Base-by-base conservation (phyloP, 2,329 filamentous ascomycete genomes). In the Penicillium psychrosexuale region DNA sequence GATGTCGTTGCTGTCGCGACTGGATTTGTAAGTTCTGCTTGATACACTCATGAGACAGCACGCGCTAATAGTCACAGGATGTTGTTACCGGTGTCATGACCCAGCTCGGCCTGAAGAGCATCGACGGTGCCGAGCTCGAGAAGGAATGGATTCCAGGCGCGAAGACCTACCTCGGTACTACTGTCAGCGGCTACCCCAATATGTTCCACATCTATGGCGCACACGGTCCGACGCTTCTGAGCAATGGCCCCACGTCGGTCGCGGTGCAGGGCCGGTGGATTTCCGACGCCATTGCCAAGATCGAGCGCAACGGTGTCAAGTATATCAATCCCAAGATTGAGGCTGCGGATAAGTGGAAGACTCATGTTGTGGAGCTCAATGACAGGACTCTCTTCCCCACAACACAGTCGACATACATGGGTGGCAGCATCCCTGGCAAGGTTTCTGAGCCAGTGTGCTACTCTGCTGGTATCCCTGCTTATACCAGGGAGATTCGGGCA, bases 221-320 rank as follows among this genome's bases (percentile, higher is more conserved):
- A 0, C 83, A 86, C n/a, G 80, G 74, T 0, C 83, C 83, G 0
- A 84, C 82, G 0, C 75, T 81, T 0, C 70, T 85, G 5, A 68
- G 75, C 62, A 86, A 85, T 60, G 83, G 82, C 0, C 83, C 84
- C 0, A 77, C 78, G 0, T 77, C 73, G 1, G 77, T 80, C 8
- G 80, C 84, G 57, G 63, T 82, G 1, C 83, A 86, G 61, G 83
- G 81, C 2, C 72, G 80, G 0, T 85, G 81, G 81, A 79, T 85
- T 51, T 70, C 74, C 5, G 76, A 81, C 38, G 67, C 67, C 37
- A 80, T 86, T 51, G 68, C 73, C 34, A 76, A 81, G 65, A 79
- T 84, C 59, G 67, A 75, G 59, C 59, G 62, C 1, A 71, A 80
- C 38, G 65, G 68, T 1, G 72, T 83, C 64, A 78, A 77, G 60